These are phyloP conservation scores for Cladochytrium replicatum DNA, from an alignment of 192 early-diverging fungal genomes.

Conservation along the genomic window DNA sequence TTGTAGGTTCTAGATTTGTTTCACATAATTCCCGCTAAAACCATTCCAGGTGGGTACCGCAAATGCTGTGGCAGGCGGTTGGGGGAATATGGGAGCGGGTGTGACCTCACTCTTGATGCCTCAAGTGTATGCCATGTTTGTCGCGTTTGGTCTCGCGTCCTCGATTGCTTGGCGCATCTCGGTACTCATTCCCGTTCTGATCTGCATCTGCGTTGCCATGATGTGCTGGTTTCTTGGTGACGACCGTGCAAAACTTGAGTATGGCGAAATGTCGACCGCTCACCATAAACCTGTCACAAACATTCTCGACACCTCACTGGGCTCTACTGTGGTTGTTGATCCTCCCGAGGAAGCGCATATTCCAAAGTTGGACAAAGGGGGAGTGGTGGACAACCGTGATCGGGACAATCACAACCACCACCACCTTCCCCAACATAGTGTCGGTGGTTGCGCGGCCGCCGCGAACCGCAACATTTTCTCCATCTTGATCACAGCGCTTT, in stretches of 20 bases:
- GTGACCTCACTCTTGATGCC: conserved; percentile 54
- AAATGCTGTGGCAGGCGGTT: conserved; percentile 58
- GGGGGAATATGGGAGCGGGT: conserved; percentile 62
- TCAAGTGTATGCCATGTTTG: conserved; percentile 26
- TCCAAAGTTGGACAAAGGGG: too few species aligned
- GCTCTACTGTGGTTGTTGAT: too few species aligned
- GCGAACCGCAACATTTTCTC: not conserved
- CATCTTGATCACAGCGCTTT: conserved; percentile 7
- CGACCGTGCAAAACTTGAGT: conserved; percentile 34
- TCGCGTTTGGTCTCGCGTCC: conserved; percentile 4
- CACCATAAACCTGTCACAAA: conserved; percentile 6
- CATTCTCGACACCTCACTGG: not conserved
- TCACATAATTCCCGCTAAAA: too few species aligned
- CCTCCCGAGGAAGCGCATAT: too few species aligned
- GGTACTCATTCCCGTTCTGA: conserved; percentile 24
- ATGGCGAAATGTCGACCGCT: too few species aligned
- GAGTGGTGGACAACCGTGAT: not conserved
- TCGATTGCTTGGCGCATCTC: conserved; percentile 39
- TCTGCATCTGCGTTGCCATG: conserved; percentile 23
- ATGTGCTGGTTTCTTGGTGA: conserved; percentile 24
- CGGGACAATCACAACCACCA: conserved; percentile 10
- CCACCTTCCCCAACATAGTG: not conserved
- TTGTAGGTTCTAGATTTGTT: too few species aligned
- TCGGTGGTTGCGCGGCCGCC: not conserved
- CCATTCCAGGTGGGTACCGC: conserved; percentile 63